Base-by-base conservation (phyloP, 2,329 filamentous ascomycete species). In the Pyrenochaeta sp. region DNA sequence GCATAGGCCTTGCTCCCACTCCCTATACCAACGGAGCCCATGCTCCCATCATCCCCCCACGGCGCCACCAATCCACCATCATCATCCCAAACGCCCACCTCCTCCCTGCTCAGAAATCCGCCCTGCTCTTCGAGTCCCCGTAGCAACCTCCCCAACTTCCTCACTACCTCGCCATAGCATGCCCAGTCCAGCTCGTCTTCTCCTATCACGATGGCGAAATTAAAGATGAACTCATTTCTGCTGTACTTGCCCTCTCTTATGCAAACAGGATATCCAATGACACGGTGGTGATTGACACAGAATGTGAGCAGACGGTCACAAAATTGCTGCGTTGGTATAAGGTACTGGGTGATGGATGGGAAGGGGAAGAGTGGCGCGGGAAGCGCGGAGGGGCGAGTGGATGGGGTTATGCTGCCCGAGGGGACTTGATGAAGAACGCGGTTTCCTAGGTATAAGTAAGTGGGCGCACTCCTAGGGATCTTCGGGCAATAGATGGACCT, bases 171-270 rank as follows among this genome's bases (percentile, higher is more conserved):
- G 75, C 93, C 91, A 74, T 92, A 96, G 30, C 88, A 89, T 43
- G 85, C 85, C 73, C 90, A 90, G 69, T 96, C 90, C 3, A 73
- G 73, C 12, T 83, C 81, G 30, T 84, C 80, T 51, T 87, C 84
- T 45, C 90, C 85, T 44, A 97, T 82, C 23, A 97, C 89, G 39
- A 98, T 82, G 54, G 92, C 92, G 72, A 98, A 97, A 76, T 98
- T 98, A 85, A 98, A 99, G 72, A 97, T 97, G 81, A 97, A 98
- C 76, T 96, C 91, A 77, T 97, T 97, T 53, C 95, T 89, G 69
- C 90, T 87, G 71, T 98, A 97, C 64, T 89, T 89, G 49, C 87
- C 84, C 60, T 92, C 86, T 10, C 73, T 64, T 71, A 98, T 91
- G 72, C 92, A 94, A 47, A 98, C 89, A 0, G 95, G 95, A 67